Evolutionary conservation across 495 filamentous ascomycete species (phyloP).

Genomic region (Rusavskia elegans): DNA sequence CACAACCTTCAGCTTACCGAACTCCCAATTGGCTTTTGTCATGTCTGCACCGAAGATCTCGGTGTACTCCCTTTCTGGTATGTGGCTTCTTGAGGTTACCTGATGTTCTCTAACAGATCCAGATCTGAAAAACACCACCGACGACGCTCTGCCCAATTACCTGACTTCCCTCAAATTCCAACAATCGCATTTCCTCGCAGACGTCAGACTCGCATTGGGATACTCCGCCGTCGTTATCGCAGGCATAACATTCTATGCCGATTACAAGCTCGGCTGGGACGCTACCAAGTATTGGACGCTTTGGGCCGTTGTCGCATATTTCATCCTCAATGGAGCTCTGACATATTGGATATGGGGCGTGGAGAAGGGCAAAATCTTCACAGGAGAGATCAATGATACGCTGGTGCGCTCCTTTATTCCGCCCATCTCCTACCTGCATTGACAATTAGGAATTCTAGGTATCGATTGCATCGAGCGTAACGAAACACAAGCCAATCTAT

Average conservation of each 20-base stretch:
- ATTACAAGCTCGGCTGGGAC: conserved; percentile 85
- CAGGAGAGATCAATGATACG: conserved; percentile 38
- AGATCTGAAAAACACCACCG: conserved; percentile 94
- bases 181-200: conserved; percentile 63
- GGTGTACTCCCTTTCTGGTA: conserved; percentile 53
- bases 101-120: not conserved
- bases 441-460: no score
- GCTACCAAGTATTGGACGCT: conserved; percentile 58
- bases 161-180: conserved; percentile 68
- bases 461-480: conserved; percentile 45
- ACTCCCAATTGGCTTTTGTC: not conserved
- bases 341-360: conserved; percentile 78
- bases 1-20: not conserved
- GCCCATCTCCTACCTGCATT: no score
- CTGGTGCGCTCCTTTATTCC: no score
- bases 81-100: no score
- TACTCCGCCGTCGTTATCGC: conserved; percentile 70
- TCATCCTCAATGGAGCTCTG: conserved; percentile 59
- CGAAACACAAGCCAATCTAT: conserved; percentile 70
- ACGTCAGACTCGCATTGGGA: conserved; percentile 68
- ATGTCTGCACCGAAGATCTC: conserved; percentile 40
- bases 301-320: conserved; percentile 56
- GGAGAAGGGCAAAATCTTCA: conserved; percentile 69
- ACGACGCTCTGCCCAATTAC: conserved; percentile 89
- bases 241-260: conserved; percentile 70